A percentile compares a stretch with the other conserved stretches of the same genome.
These are phyloP conservation scores for Isabelozyma pseudorhagii DNA, from an alignment of 805 yeast species.

Conservation along the genomic window DNA sequence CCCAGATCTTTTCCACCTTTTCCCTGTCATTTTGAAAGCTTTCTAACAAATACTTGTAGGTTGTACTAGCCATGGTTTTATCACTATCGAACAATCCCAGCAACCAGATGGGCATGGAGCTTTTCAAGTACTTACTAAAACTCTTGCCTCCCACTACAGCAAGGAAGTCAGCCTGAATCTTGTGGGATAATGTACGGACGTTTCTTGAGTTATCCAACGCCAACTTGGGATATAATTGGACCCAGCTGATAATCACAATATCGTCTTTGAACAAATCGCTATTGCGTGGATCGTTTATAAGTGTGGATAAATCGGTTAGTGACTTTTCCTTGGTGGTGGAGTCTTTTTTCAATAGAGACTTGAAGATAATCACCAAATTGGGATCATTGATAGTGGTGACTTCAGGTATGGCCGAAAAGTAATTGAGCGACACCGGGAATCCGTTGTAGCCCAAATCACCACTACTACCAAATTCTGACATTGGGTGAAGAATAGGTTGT, in stretches of 20 bases:
- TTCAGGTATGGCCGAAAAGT: conserved; percentile 77
- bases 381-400: conserved; percentile 32
- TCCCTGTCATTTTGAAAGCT: conserved; percentile 55
- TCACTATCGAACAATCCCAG: conserved; percentile 73
- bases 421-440: conserved; percentile 63
- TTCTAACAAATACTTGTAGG: conserved; percentile 42
- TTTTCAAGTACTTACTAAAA: conserved; percentile 63
- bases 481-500: not conserved
- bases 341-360: conserved; percentile 73
- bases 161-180: conserved; percentile 50
- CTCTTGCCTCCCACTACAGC: conserved; percentile 51
- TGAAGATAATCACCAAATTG: conserved; percentile 63
- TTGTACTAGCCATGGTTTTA: conserved; percentile 50
- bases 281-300: conserved; percentile 27
- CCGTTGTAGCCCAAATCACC: conserved; percentile 31
- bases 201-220: conserved; percentile 66
- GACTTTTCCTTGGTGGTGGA: conserved; percentile 84
- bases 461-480: not conserved
- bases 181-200: conserved; percentile 63
- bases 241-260: conserved; percentile 59
- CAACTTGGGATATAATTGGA: conserved; percentile 78
- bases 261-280: conserved; percentile 40
- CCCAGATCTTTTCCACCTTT: conserved; percentile 59
- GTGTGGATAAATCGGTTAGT: conserved; percentile 43
- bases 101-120: conserved; percentile 71